Conservation (phyloP, 2,329 filamentous ascomycete genomes). For the Dothiorella sarmentorum region DNA sequence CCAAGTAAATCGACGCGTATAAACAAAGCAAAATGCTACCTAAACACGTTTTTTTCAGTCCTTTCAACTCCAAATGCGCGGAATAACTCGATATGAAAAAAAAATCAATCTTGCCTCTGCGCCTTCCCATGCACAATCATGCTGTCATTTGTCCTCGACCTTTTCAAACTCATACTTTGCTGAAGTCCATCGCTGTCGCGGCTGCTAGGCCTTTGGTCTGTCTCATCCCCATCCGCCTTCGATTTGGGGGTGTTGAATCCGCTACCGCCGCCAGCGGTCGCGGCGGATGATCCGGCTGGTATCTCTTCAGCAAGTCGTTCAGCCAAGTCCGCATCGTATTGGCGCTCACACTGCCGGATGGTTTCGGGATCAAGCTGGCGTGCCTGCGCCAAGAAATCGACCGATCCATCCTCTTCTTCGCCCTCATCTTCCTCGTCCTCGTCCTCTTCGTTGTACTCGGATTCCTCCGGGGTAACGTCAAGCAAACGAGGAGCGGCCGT, state of each 20-base stretch:
- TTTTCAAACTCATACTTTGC: constrained; percentile 19
- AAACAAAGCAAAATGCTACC: background rate
- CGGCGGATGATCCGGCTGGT: constrained; percentile 47
- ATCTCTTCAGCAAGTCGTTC: constrained; percentile 49
- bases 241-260: constrained; percentile 43
- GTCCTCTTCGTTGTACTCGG: constrained; percentile 25
- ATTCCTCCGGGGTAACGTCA: background rate
- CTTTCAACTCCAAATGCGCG: background rate
- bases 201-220: background rate
- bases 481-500: constrained; percentile 28
- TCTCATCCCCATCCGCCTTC: background rate
- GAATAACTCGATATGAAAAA: too few relatives aligned
- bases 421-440: constrained; percentile 31
- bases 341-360: constrained; percentile 41
- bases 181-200: constrained; percentile 17
- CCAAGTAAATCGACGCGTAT: too few relatives aligned
- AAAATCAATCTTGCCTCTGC: background rate
- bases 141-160: constrained; percentile 22
- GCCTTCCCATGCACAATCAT: constrained; percentile 14
- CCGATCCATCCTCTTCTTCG: constrained; percentile 36
- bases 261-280: constrained; percentile 48
- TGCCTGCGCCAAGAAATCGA: constrained; percentile 47
- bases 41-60: background rate
- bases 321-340: constrained; percentile 47
- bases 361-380: constrained; percentile 42